Percentiles rank a stretch among this genome's conserved stretches.
phyloP scores from a whole-genome alignment of 2,329 filamentous ascomycete species.

The Colletotrichum chlorophyti region DNA sequence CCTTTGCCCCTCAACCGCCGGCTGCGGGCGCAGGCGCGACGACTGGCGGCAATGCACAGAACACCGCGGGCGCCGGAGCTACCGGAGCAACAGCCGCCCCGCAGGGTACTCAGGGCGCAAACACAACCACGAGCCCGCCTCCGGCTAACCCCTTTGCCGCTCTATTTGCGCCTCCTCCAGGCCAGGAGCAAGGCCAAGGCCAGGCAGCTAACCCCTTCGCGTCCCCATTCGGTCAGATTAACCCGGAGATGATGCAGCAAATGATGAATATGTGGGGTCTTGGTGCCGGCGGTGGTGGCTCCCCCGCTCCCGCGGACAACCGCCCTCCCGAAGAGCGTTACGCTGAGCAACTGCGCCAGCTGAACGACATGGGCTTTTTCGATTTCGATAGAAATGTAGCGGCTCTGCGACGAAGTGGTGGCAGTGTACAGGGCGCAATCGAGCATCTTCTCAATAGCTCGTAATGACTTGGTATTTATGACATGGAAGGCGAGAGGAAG shows the following conservation, averaged over 20 bases:
- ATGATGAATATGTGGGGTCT: constrained; percentile 58
- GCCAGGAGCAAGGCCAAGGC: constrained; percentile 35
- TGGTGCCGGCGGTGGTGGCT: constrained; percentile 43
- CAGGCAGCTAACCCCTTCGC: constrained; percentile 47
- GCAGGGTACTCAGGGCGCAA: constrained; percentile 33
- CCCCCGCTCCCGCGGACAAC: constrained; percentile 72
- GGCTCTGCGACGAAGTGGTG: constrained; percentile 85
- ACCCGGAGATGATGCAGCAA: constrained; percentile 62
- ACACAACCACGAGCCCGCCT: constrained; percentile 40
- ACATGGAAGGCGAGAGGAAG: neutral
- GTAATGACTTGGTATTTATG: constrained; percentile 2
- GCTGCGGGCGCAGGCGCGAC: constrained; percentile 27
- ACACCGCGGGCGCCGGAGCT: constrained; percentile 25
- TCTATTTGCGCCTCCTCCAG: constrained; percentile 58
- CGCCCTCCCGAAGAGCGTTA: constrained; percentile 94
- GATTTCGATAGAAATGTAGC: constrained; percentile 94
- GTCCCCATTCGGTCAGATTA: constrained; percentile 49
- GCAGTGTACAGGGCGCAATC: constrained; percentile 91
- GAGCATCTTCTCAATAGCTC: constrained; percentile 68
- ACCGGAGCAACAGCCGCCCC: constrained; percentile 30
- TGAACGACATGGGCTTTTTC: constrained; percentile 99
- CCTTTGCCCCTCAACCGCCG: constrained; percentile 26
- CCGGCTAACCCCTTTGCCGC: constrained; percentile 72
- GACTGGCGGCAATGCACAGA: constrained; percentile 26
- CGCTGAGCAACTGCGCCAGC: constrained; percentile 84